Conservation (phyloP, 352 stramenopile species). For the Phytophthora sansomeana region DNA sequence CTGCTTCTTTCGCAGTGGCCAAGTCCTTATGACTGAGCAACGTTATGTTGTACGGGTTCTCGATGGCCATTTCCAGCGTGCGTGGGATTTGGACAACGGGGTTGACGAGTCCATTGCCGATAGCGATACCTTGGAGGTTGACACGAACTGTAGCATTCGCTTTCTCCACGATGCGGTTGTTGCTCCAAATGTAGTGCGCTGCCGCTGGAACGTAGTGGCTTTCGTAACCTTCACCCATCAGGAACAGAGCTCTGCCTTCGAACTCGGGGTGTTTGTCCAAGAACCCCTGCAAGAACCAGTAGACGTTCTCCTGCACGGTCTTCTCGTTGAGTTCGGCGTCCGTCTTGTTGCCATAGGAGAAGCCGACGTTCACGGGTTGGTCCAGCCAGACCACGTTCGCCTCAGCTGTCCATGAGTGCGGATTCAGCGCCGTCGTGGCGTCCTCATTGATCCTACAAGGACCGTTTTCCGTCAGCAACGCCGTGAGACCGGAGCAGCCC, state of each 20-base stretch:
- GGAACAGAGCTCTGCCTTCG: slow-evolving; percentile 50
- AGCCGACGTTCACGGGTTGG: slow-evolving; percentile 55
- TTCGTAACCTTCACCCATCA: slow-evolving; percentile 65
- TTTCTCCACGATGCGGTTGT: slow-evolving; percentile 22
- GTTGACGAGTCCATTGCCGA: slow-evolving; percentile 65
- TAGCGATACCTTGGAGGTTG: slow-evolving; percentile 57
- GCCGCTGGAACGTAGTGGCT: slow-evolving; percentile 65
- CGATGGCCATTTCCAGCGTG: slow-evolving; percentile 47
- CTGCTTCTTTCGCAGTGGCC: slow-evolving; percentile 29
- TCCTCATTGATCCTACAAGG: slow-evolving; percentile 53
- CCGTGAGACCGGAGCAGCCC: slow-evolving; percentile 51
- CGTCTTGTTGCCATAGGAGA: slow-evolving; percentile 42
- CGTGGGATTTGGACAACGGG: slow-evolving; percentile 54
- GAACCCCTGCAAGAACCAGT: slow-evolving; percentile 65
- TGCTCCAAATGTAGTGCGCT: slow-evolving; percentile 54
- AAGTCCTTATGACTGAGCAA: slow-evolving; percentile 41
- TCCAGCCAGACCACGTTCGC: slow-evolving; percentile 74
- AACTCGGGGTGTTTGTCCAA: slow-evolving; percentile 61
- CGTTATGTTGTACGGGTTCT: slow-evolving; percentile 63
- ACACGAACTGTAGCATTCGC: slow-evolving; percentile 35
- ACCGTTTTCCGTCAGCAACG: slow-evolving; percentile 61
- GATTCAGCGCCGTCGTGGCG: slow-evolving; percentile 47
- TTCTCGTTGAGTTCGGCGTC: slow-evolving; percentile 40
- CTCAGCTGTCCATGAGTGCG: slow-evolving; percentile 59
- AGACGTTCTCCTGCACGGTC: slow-evolving; percentile 54